Evolutionary conservation across 2,329 filamentous ascomycete species (phyloP).

Genomic region (Clonostachys sp.): DNA sequence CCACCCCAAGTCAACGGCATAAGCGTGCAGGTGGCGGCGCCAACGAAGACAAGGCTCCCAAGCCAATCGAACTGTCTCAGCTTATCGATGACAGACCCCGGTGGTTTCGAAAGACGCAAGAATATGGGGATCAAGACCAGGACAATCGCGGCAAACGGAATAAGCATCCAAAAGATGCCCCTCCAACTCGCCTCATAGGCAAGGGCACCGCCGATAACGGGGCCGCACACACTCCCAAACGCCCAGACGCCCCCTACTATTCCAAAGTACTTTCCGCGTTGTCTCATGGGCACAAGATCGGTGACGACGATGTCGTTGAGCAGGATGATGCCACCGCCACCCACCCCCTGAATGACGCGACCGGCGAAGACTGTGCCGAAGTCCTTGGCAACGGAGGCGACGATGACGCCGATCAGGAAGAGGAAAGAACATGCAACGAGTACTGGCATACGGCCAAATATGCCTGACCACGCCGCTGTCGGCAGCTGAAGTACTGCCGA

Average conservation of each 20-base stretch:
- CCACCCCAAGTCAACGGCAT: constrained; percentile 7
- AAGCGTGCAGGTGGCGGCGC: constrained; percentile 16
- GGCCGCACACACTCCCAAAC: constrained; percentile 22
- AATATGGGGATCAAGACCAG: not conserved
- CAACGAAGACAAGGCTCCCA: constrained; percentile 30
- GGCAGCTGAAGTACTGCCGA: constrained; percentile 32
- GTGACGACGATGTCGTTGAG: constrained; percentile 22
- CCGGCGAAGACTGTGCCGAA: constrained; percentile 42
- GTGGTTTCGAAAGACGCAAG: not conserved
- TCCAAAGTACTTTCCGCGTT: constrained; percentile 34
- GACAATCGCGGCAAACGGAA: not conserved
- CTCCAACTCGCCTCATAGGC: constrained; percentile 2
- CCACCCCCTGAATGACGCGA: constrained; percentile 41
- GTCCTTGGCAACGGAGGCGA: constrained; percentile 41
- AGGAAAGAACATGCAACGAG: constrained; percentile 32
- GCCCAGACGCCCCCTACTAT: constrained; percentile 20
- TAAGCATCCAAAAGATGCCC: constrained; percentile 20
- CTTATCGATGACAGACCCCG: constrained; percentile 2
- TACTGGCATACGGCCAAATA: constrained; percentile 42
- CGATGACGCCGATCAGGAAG: constrained; percentile 46
- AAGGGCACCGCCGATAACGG: constrained; percentile 16
- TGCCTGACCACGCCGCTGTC: constrained; percentile 41
- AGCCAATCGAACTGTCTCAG: constrained; percentile 26
- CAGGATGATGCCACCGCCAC: constrained; percentile 25
- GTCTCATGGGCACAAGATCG: constrained; percentile 42